Percentiles rank a stretch among this genome's conserved stretches.
phyloP scores from a whole-genome alignment of 441 rosid genomes.

The Viola pubescens region DNA sequence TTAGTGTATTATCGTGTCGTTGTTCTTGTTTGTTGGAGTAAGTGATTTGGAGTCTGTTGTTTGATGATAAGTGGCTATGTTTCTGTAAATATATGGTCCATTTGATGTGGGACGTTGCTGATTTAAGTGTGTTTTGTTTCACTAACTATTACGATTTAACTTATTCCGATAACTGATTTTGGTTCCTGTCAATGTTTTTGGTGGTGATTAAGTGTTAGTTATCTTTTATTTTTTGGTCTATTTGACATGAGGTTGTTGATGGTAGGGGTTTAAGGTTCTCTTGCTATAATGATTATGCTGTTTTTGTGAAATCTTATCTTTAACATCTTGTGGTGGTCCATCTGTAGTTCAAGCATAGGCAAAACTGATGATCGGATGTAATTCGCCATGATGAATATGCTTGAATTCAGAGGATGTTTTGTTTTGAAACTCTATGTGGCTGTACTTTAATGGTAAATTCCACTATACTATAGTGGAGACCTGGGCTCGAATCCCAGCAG shows the following conservation, averaged over 20 bases:
- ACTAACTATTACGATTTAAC: too few species aligned
- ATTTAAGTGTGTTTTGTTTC: too few species aligned
- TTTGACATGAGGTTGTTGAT: not conserved
- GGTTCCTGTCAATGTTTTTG: too few species aligned
- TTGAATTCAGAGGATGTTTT: not conserved
- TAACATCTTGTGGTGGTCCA: too few species aligned
- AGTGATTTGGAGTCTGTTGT: too few species aligned
- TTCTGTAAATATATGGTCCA: too few species aligned
- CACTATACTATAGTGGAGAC: slow-evolving; percentile 30
- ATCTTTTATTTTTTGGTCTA: not conserved
- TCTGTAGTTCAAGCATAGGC: not conserved
- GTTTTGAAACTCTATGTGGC: slow-evolving; percentile 6
- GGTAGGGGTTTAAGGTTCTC: not conserved
- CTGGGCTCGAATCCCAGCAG: slow-evolving; percentile 56
- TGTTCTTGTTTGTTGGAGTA: too few species aligned
- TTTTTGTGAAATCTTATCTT: not conserved
- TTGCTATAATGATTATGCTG: not conserved
- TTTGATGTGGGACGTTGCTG: too few species aligned
- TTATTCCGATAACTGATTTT: too few species aligned
- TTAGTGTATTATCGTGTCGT: too few species aligned
- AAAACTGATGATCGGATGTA: not conserved
- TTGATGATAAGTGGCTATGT: too few species aligned
- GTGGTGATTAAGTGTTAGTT: too few species aligned
- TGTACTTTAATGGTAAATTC: slow-evolving; percentile 26
- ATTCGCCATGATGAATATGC: not conserved